Conservation (phyloP, 176 grass and related monocot species). For the Musa troglodytarum region DNA sequence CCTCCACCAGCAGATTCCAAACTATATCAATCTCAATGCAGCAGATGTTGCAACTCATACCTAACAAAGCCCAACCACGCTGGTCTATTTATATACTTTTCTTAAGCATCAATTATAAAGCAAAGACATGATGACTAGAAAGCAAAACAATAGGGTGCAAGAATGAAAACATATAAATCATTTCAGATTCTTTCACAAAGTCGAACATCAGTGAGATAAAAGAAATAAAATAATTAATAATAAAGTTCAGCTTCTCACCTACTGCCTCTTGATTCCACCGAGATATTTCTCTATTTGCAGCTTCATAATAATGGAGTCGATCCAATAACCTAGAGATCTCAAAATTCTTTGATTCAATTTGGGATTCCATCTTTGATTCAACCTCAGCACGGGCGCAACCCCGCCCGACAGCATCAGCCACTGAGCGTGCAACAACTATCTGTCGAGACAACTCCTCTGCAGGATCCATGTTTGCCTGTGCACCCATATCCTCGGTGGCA, state of each 20-base stretch:
- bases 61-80: no score
- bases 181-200: background rate
- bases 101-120: no score
- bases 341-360: slow-evolving; percentile 73
- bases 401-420: slow-evolving; percentile 48
- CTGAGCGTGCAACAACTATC: slow-evolving; percentile 65
- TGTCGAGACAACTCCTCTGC: slow-evolving; percentile 62
- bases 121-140: no score
- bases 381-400: slow-evolving; percentile 55
- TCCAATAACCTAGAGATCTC: slow-evolving; percentile 85
- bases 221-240: background rate
- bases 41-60: no score
- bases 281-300: slow-evolving; percentile 92
- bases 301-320: slow-evolving; percentile 93
- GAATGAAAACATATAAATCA: background rate
- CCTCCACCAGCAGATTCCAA: no score
- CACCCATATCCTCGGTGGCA: slow-evolving; percentile 29
- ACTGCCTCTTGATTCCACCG: slow-evolving; percentile 98
- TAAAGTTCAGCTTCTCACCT: slow-evolving; percentile 42
- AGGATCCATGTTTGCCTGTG: slow-evolving; percentile 46
- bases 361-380: slow-evolving; percentile 57
- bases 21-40: no score
- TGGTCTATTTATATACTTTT: no score
- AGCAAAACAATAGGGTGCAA: background rate
- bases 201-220: background rate